phyloP scores from a whole-genome alignment of 75 land plant genomes.

The Pinus tabuliformis region DNA sequence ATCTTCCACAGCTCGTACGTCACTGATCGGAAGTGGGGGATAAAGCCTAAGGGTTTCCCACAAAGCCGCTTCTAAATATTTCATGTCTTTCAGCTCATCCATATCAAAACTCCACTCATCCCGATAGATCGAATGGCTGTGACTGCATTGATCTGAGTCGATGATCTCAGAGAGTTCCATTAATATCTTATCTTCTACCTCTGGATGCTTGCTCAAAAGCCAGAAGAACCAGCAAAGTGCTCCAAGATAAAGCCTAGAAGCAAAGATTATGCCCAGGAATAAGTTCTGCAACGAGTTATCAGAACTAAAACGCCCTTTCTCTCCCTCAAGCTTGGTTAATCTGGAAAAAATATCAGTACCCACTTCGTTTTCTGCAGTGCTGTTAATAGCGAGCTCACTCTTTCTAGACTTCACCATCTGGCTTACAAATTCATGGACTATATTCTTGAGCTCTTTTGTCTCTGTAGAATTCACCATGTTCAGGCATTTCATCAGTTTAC shows the following conservation, averaged over 20 bases:
- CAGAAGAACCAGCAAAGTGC: slow-evolving; percentile 88
- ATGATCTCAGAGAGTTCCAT: slow-evolving; percentile 28
- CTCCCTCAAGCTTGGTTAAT: slow-evolving; percentile 8
- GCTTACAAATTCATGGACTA: slow-evolving; percentile 29
- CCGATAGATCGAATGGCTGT: background rate
- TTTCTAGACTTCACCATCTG: slow-evolving; percentile 41
- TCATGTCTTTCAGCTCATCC: background rate
- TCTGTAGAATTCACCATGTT: background rate
- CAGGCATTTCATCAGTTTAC: background rate
- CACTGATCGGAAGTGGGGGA: background rate
- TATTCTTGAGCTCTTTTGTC: slow-evolving; percentile 5
- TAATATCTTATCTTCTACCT: slow-evolving; percentile 58
- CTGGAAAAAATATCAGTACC: slow-evolving; percentile 49
- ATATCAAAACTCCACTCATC: background rate
- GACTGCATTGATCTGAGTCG: background rate
- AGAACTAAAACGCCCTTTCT: background rate
- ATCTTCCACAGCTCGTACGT: slow-evolving; percentile 31
- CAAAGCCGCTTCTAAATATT: slow-evolving; percentile 3
- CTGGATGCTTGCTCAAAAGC: slow-evolving; percentile 59
- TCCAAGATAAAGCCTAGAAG: slow-evolving; percentile 72
- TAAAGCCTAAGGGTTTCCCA: slow-evolving; percentile 1
- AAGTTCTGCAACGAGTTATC: slow-evolving; percentile 39
- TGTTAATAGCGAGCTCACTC: slow-evolving; percentile 21
- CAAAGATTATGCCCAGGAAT: slow-evolving; percentile 70
- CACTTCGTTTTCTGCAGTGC: slow-evolving; percentile 29